Conservation (phyloP, 2,329 filamentous ascomycete genomes). For the Pseudogymnoascus verrucosus region DNA sequence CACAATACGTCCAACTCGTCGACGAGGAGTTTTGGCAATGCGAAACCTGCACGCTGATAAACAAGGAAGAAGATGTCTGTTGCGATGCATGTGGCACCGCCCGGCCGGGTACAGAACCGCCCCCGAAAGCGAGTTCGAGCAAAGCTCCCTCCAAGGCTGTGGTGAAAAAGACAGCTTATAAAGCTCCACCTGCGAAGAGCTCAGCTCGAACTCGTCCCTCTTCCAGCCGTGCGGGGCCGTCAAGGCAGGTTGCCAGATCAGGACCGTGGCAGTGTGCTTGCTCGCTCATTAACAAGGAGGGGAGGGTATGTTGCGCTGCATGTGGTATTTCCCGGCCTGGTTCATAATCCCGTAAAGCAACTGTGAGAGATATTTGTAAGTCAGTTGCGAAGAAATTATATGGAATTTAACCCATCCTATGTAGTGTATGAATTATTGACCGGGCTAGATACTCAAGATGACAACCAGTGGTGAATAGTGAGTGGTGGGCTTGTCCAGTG, state of each 20-base stretch:
- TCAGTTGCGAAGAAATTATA: not conserved
- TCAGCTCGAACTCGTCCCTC: not conserved
- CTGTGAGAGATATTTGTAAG: not conserved
- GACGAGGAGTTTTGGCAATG: slow-evolving; percentile 44
- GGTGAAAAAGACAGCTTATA: not conserved
- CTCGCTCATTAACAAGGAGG: not conserved
- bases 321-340: not conserved
- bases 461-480: not conserved
- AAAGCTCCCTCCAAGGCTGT: not conserved
- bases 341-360: not conserved
- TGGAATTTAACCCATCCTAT: not conserved
- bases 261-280: not conserved
- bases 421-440: not conserved
- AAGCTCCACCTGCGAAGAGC: not conserved
- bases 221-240: not conserved
- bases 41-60: slow-evolving; percentile 53
- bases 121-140: not conserved
- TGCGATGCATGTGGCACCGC: slow-evolving; percentile 48
- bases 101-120: not conserved
- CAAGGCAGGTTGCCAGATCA: not conserved
- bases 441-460: not conserved
- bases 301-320: not conserved
- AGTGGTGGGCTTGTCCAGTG: not conserved
- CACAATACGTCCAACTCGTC: slow-evolving; percentile 27
- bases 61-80: slow-evolving; percentile 48